Evolutionary conservation across 257 asterid species (phyloP).

Genomic region (Jaltomata sinuosa): DNA sequence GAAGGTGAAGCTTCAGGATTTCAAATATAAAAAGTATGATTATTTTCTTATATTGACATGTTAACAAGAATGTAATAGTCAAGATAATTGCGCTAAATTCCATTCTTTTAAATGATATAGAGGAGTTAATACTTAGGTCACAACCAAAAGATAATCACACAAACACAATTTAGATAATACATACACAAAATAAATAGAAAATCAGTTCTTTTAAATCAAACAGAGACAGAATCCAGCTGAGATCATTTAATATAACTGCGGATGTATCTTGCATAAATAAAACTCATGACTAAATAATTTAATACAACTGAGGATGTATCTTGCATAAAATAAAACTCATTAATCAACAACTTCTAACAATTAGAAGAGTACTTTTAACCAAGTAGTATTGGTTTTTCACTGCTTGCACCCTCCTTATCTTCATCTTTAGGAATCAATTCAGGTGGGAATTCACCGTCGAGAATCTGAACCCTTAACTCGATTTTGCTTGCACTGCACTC

Average conservation of each 20-base stretch:
- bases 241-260: not conserved
- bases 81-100: not conserved
- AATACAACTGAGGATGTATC: not conserved
- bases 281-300: no score
- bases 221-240: not conserved
- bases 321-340: not conserved
- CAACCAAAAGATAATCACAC: not conserved
- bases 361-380: not conserved
- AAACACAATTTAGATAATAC: not conserved
- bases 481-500: not conserved
- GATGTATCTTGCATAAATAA: no score
- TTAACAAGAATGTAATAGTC: not conserved
- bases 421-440: not conserved
- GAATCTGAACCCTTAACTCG: conserved; percentile 21
- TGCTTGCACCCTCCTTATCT: not conserved
- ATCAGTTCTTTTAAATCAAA: not conserved
- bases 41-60: not conserved
- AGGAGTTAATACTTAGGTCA: no score
- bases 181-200: not conserved
- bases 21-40: not conserved
- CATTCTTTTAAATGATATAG: not conserved
- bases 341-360: not conserved
- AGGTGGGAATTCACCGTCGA: conserved; percentile 9
- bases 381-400: not conserved
- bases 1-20: not conserved